phyloP scores from a whole-genome alignment of 176 grass and related monocot species.

The Zea luxurians region DNA sequence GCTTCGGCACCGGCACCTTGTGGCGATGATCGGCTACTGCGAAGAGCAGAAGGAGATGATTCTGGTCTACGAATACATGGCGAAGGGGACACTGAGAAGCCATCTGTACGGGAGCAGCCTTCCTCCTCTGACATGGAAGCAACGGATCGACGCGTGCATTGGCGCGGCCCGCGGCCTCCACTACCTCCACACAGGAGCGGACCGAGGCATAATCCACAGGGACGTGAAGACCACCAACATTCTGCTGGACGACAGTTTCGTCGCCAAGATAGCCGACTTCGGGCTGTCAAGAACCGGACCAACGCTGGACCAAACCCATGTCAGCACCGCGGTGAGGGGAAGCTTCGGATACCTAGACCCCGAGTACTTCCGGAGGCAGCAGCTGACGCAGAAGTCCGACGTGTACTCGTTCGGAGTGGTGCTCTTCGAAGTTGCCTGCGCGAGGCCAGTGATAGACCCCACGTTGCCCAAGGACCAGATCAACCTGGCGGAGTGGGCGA shows the following conservation, averaged over 20 bases:
- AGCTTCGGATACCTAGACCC: slow-evolving; percentile 99
- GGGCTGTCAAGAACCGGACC: slow-evolving; percentile 89
- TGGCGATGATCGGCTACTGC: slow-evolving; percentile 92
- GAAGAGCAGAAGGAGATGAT: slow-evolving; percentile 96
- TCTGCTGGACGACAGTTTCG: slow-evolving; percentile 81
- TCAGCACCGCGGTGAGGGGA: slow-evolving; percentile 90
- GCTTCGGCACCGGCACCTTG: slow-evolving; percentile 93
- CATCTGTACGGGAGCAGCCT: slow-evolving; percentile 78
- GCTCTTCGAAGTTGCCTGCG: slow-evolving; percentile 88
- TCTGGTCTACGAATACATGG: slow-evolving; percentile 96
- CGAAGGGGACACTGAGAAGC: slow-evolving; percentile 86
- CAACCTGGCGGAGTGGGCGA: slow-evolving; percentile 93
- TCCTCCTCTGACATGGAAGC: slow-evolving; percentile 81
- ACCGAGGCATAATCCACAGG: slow-evolving; percentile 84
- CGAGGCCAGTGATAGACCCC: slow-evolving; percentile 87
- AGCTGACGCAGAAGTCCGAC: slow-evolving; percentile 92
- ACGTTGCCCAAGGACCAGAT: slow-evolving; percentile 86
- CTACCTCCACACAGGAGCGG: slow-evolving; percentile 96
- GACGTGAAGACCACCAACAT: slow-evolving; percentile 99
- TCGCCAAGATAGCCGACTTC: slow-evolving; percentile 95
- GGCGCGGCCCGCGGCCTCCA: slow-evolving; percentile 86
- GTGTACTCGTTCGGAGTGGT: slow-evolving; percentile 97
- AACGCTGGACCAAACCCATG: slow-evolving; percentile 91
- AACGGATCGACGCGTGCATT: slow-evolving; percentile 73
- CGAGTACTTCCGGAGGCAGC: slow-evolving; percentile 89